Percentiles rank a stretch among this genome's conserved stretches.
These are phyloP conservation scores for Xylaria acuta DNA, from an alignment of 495 filamentous ascomycete genomes.

Conservation along the genomic window DNA sequence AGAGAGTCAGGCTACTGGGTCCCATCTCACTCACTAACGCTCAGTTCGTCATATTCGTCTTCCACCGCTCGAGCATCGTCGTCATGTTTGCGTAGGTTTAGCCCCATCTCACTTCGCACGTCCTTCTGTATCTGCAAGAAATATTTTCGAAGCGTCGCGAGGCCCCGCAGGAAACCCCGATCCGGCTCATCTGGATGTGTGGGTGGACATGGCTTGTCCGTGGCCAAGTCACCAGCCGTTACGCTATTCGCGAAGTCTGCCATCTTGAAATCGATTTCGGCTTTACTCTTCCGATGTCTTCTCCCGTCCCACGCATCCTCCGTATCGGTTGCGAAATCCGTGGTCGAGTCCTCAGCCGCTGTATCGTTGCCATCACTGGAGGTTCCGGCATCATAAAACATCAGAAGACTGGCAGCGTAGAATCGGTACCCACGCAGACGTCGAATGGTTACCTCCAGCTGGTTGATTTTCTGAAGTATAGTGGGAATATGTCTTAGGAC, in stretches of 20 bases:
- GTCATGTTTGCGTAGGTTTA: slow-evolving; percentile 44
- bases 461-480: slow-evolving; percentile 80
- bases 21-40: slow-evolving; percentile 44
- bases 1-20: neutral
- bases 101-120: slow-evolving; percentile 62
- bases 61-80: slow-evolving; percentile 49
- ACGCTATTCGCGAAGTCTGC: slow-evolving; percentile 99
- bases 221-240: slow-evolving; percentile 75
- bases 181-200: slow-evolving; percentile 81
- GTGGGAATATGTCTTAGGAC: slow-evolving; percentile 84
- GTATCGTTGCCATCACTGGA: slow-evolving; percentile 58
- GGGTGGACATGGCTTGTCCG: slow-evolving; percentile 78
- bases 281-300: slow-evolving; percentile 43
- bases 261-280: slow-evolving; percentile 88
- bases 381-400: slow-evolving; percentile 87
- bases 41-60: slow-evolving; percentile 43
- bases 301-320: slow-evolving; percentile 47
- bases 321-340: slow-evolving; percentile 57
- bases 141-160: slow-evolving; percentile 80
- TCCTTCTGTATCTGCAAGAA: slow-evolving; percentile 89
- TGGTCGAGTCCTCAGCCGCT: slow-evolving; percentile 53
- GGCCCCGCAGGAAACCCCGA: slow-evolving; percentile 84
- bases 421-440: slow-evolving; percentile 86
- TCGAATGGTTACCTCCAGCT: slow-evolving; percentile 82
- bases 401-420: slow-evolving; percentile 91